phyloP scores from a whole-genome alignment of 2,329 filamentous ascomycete species.

The Cryphonectria japonica region DNA sequence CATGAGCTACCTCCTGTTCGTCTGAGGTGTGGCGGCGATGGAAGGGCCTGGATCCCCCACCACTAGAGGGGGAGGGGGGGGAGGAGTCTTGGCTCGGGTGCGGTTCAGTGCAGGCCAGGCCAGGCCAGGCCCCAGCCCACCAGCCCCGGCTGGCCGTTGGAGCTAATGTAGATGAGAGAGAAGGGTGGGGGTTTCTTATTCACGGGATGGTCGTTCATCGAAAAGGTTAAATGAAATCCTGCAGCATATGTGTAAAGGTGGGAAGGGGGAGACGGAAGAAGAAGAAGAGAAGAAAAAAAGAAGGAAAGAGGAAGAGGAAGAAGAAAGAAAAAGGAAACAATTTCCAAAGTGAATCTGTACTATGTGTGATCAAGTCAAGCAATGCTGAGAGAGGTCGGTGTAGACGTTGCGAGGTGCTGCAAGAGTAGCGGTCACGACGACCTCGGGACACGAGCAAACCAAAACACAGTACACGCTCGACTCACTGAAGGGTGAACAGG shows the following conservation, averaged over 20 bases:
- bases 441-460: neutral
- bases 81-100: neutral
- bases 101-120: neutral
- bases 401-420: neutral
- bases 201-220: neutral
- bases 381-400: neutral
- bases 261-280: neutral
- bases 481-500: neutral
- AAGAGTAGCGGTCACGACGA: neutral
- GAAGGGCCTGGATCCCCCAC: neutral
- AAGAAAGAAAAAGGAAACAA: neutral
- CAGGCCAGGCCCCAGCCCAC: neutral
- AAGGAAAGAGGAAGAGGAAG: neutral
- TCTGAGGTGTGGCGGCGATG: neutral
- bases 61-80: neutral
- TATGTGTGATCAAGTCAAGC: neutral
- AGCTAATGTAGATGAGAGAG: neutral
- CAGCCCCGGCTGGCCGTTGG: slow-evolving; percentile 3
- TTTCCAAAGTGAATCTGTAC: neutral
- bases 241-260: neutral
- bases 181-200: neutral
- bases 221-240: neutral
- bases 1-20: neutral
- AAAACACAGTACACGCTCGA: neutral
- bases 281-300: neutral